Base-by-base conservation (phyloP, 768 basidiomycete species). In the Mycena venus region DNA sequence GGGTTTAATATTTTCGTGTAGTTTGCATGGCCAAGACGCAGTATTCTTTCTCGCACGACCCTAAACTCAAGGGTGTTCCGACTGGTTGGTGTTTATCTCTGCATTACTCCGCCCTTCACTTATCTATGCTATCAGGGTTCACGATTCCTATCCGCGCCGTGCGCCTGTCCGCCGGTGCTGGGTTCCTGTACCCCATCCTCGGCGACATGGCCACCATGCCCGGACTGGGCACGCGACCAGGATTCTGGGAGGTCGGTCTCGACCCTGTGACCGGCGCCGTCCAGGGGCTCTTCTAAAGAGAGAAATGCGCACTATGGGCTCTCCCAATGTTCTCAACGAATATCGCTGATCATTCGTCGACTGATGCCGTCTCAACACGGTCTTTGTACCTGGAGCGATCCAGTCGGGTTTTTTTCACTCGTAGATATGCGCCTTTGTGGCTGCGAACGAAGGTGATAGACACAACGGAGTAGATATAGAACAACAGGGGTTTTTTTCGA, bases 171-270 rank as follows among this genome's bases (percentile, higher is more conserved):
- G 98, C 96, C 7, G 98, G 98, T 51, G 97, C 97, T 70, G 96
- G 96, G 29, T 99, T 99, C 92, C 85, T 99, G 75, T 98, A 97
- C 84, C 97, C 98, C 27, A 90, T 99, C 74, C 88, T 95, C n/a
- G 96, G 95, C 44, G 96, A 97, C 82, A 99, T 99, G 95, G 94
- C 96, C 83, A 99, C 97, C 68, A 98, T 99, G 96, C 98, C 98
- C 53, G 98, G 97, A 77, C 90, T 98, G 49, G 95, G 93, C 29
- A 98, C 96, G 72, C 92, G 96, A 73, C 96, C 96, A 82, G 95
- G 94, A 23, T 96, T 96, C 88, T 96, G 95, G 95, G 95, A 96
- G 83, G 95, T 96, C 75, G 94, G 91, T 34, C 88, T 96, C 19
- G 94, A 96, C 81, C 87, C 90, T 31, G 91, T 94, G 79, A 91